These are phyloP conservation scores for Pyrus communis DNA, from an alignment of 306 rosid species.

Conservation along the genomic window DNA sequence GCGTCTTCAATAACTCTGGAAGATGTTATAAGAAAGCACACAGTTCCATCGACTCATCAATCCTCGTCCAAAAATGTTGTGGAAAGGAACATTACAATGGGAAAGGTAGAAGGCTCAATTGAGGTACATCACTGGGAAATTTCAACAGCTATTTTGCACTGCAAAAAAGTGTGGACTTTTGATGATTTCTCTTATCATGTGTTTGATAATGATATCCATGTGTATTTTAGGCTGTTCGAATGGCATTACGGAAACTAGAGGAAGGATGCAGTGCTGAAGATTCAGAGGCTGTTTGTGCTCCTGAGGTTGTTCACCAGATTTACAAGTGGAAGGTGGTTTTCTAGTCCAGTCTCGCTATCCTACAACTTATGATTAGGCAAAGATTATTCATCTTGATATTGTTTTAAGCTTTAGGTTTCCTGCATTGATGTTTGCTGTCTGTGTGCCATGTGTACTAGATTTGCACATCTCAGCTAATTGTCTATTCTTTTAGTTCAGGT, in stretches of 20 bases:
- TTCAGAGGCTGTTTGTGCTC: slow-evolving; percentile 72
- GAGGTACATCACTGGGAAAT: slow-evolving; percentile 35
- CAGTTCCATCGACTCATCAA: slow-evolving; percentile 48
- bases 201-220: neutral
- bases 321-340: slow-evolving; percentile 75
- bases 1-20: slow-evolving; percentile 55
- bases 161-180: neutral
- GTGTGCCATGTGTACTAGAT: neutral
- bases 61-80: slow-evolving; percentile 30
- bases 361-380: neutral
- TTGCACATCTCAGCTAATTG: neutral
- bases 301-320: slow-evolving; percentile 53
- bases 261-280: slow-evolving; percentile 55
- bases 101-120: slow-evolving; percentile 81
- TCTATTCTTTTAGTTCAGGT: neutral
- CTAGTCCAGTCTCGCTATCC: slow-evolving; percentile 10
- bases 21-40: slow-evolving; percentile 43
- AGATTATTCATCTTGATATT: neutral
- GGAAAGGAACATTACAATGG: slow-evolving; percentile 67
- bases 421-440: neutral
- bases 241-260: slow-evolving; percentile 64
- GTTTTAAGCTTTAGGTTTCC: neutral
- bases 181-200: neutral
- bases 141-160: neutral
- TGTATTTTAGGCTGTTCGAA: slow-evolving; percentile 61